Conservation (phyloP, 202 grass and related monocot genomes). For the Carex sylvatica region DNA sequence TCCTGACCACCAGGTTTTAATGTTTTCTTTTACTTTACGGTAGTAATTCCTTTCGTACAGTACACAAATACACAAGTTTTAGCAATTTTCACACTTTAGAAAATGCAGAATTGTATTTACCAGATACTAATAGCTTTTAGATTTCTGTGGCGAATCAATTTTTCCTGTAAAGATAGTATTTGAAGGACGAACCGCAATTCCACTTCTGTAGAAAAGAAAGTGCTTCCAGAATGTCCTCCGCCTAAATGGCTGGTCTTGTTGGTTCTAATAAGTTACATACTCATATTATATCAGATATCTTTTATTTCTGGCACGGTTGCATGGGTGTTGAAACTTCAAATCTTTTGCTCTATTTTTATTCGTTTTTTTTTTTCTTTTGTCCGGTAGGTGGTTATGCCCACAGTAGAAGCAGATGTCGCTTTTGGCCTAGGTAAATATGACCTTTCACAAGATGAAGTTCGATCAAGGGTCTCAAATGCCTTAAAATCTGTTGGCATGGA, state of each 20-base stretch:
- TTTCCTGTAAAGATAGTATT: not conserved
- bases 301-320: not conserved
- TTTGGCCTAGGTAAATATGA: conserved; percentile 95
- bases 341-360: not conserved
- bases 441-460: conserved; percentile 68
- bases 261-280: not conserved
- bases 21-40: conserved; percentile 8
- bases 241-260: too few species aligned
- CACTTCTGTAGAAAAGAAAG: not conserved
- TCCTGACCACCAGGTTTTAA: conserved; percentile 86
- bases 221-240: not conserved
- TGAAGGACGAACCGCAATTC: not conserved
- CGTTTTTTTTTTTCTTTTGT: not conserved
- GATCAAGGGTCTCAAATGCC: conserved; percentile 70
- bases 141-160: not conserved
- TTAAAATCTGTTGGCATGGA: conserved; percentile 73
- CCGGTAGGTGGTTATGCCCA: conserved; percentile 81
- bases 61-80: not conserved
- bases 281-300: not conserved
- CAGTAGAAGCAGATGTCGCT: conserved; percentile 82
- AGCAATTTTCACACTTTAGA: not conserved
- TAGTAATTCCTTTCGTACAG: not conserved
- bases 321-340: not conserved
- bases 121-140: not conserved
- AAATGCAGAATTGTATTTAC: not conserved